Base-by-base conservation (phyloP, 2,329 filamentous ascomycete genomes). In the Hymenoscyphus linearis region DNA sequence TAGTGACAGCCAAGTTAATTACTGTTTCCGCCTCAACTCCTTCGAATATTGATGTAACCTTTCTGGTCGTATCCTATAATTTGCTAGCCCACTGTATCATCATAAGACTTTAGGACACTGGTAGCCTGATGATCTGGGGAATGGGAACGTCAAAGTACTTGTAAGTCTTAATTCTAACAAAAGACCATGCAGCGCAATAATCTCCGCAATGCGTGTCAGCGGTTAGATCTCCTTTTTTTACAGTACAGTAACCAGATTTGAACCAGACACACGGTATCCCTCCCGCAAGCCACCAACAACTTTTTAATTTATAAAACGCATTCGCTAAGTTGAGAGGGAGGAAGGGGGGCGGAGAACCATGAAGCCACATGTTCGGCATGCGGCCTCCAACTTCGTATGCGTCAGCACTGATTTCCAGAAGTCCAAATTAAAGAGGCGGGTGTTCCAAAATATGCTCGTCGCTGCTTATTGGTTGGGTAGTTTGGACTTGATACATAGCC, bases 391-490 rank as follows among this genome's bases (percentile, higher is more conserved):
- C 36, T 40, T n/a, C 31, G 52, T 55, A 47, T 16, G 47, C 26
- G 34, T 27, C 40, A 56, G 34, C 54, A 56, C 34, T 25, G 31
- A 40, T 40, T 27, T 36, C 54, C 7, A 40, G 31, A 36, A 40
- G 44, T 52, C 57, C 62, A 69, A 68, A 67, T 69, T 68, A 69
- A 68, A 67, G 69, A 68, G 67, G 67, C 66, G 64, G 65, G 65
- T 67, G 70, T 70, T 72, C 67, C 68, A 70, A 64, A 53, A 67
- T 57, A 27, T 59, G 59, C 54, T 22, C 60, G 54, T 44, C 35
- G 47, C 55, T 57, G 60, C 56, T 58, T 52, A 69, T 69, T 70
- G 57, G 57, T 53, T 59, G 34, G 57, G 44, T n/a, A 25, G 18
- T 12, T 18, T 2, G 18, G 44, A 25, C 44, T 47, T 22, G 18